Conservation (phyloP, 129 eudicot genomes). For the Logfia minima region DNA sequence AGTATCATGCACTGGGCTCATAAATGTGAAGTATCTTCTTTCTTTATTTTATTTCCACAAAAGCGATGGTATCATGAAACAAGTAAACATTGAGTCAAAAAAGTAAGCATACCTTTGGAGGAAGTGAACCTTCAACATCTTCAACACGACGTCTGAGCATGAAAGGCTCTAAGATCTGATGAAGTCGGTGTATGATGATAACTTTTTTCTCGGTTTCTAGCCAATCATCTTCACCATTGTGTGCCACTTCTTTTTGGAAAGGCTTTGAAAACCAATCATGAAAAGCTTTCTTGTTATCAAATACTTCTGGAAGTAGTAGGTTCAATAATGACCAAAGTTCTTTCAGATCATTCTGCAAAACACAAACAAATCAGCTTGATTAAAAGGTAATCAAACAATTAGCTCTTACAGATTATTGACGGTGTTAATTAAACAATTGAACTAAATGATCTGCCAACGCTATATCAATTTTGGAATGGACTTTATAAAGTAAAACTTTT, state of each 20-base stretch:
- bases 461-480: not conserved
- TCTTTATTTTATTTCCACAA: not conserved
- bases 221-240: slow-evolving; percentile 92
- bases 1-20: not conserved
- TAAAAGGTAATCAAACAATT: not conserved
- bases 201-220: slow-evolving; percentile 98
- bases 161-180: slow-evolving; percentile 95
- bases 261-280: slow-evolving; percentile 99
- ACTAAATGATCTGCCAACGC: not conserved
- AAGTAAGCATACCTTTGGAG: slow-evolving; percentile 80
- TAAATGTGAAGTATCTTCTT: not conserved
- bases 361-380: not conserved
- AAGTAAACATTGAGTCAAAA: not conserved
- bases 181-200: slow-evolving; percentile 91
- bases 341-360: slow-evolving; percentile 89
- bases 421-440: not conserved
- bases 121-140: slow-evolving; percentile 99
- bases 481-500: not conserved
- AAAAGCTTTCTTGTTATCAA: slow-evolving; percentile 94
- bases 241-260: slow-evolving; percentile 82
- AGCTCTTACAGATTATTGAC: not conserved
- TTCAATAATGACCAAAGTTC: slow-evolving; percentile 97
- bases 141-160: slow-evolving; percentile 99
- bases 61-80: not conserved
- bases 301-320: slow-evolving; percentile 94